Evolutionary conservation across 306 rosid species (phyloP), one percentile per base, ranked within the genome.

Genomic region (Gastrolobium bilobum): DNA sequence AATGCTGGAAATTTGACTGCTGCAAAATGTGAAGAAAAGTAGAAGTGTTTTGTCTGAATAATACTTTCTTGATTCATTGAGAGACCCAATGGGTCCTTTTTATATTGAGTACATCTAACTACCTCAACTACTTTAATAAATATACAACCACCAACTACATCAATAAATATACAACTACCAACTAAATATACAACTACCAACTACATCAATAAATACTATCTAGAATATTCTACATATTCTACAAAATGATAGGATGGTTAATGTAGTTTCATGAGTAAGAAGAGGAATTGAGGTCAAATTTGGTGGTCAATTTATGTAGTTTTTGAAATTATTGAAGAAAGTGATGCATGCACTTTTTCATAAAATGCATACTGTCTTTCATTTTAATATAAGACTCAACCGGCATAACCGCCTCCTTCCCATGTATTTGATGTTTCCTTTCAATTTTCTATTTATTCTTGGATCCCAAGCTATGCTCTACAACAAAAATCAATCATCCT

Each of bases 1-100:
- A 68, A 63, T 48, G 66, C 72, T 60, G 87, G 79, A 13, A 71
- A 53, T 30, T 40, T 81, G 39, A 61, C 85, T 11, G 10, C 31
- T 52, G 40, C 81, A 39, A 15, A 66, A 4, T 67, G 39, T n/a
- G n/a, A n/a, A n/a, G n/a, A n/a, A n/a, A n/a, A n/a, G n/a, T n/a
- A n/a, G n/a, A n/a, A n/a, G n/a, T n/a, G n/a, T n/a, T n/a, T n/a
- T n/a, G n/a, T n/a, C n/a, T n/a, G n/a, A n/a, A n/a, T n/a, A n/a
- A n/a, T n/a, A n/a, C n/a, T n/a, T n/a, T n/a, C n/a, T n/a, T n/a
- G n/a, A n/a, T n/a, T n/a, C n/a, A n/a, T n/a, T n/a, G n/a, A n/a
- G n/a, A n/a, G n/a, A n/a, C n/a, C n/a, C n/a, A n/a, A n/a, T n/a
- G n/a, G n/a, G n/a, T n/a, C n/a, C n/a, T n/a, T n/a, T n/a, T n/a